phyloP scores from a whole-genome alignment of 2,329 filamentous ascomycete species.

The Phialophora verrucosa region DNA sequence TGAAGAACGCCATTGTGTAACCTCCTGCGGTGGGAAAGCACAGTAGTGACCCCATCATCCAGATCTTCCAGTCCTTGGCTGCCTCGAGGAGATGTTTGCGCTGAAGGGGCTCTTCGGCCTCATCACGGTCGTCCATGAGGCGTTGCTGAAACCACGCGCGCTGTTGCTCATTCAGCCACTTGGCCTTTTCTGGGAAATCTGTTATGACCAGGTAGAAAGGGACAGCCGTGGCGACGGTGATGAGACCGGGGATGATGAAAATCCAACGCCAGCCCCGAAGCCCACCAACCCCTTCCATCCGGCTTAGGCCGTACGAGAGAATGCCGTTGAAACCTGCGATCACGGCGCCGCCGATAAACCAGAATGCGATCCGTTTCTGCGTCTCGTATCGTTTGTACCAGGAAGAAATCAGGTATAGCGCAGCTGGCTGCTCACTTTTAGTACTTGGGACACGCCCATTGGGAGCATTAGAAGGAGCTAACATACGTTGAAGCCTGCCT shows the following conservation, averaged over 20 bases:
- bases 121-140: constrained; percentile 65
- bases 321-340: constrained; percentile 25
- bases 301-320: constrained; percentile 31
- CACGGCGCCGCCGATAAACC: constrained; percentile 45
- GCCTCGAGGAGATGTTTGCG: constrained; percentile 57
- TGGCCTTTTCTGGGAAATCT: constrained; percentile 36
- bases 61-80: constrained; percentile 53
- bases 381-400: constrained; percentile 37
- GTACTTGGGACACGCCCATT: background rate
- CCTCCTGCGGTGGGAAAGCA: constrained; percentile 16
- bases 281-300: constrained; percentile 32
- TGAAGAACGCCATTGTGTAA: constrained; percentile 46
- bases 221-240: constrained; percentile 39
- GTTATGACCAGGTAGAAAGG: constrained; percentile 21
- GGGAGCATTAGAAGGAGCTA: background rate
- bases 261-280: constrained; percentile 53
- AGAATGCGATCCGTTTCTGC: constrained; percentile 29
- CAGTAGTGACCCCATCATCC: constrained; percentile 60
- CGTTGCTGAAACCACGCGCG: constrained; percentile 23
- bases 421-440: constrained; percentile 14
- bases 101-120: constrained; percentile 54
- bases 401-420: constrained; percentile 30
- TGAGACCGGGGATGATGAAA: constrained; percentile 56
- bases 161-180: constrained; percentile 73
- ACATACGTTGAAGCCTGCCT: constrained; percentile 48